Percentiles rank a stretch among this genome's conserved stretches.
These are phyloP conservation scores for Zangia roseola DNA, from an alignment of 768 basidiomycete species.

Conservation along the genomic window DNA sequence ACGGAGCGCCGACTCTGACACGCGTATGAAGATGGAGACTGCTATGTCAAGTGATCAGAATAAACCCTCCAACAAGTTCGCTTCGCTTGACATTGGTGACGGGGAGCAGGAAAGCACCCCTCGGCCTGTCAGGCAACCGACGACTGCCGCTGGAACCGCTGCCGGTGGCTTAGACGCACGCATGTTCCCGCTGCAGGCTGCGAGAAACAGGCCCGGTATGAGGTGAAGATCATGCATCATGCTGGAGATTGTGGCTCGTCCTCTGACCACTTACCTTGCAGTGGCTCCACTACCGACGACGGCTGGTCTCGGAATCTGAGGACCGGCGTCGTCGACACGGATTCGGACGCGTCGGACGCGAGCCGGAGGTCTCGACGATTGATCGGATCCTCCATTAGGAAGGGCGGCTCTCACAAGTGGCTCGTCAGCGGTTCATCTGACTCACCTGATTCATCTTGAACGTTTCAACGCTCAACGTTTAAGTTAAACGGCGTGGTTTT, in stretches of 20 bases:
- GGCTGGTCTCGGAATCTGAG: conserved; percentile 15
- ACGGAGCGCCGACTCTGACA: not conserved
- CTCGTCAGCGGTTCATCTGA: conserved; percentile 8
- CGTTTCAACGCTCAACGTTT: too few relatives aligned
- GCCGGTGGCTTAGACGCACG: not conserved
- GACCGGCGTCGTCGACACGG: conserved; percentile 2
- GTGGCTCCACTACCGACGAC: not conserved
- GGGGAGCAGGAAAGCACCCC: conserved; percentile 24
- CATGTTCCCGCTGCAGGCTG: conserved; percentile 18
- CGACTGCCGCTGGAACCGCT: not conserved
- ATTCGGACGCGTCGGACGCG: conserved; percentile 22
- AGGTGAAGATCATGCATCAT: conserved; percentile 12
- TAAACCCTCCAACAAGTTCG: not conserved
- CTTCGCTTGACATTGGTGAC: conserved; percentile 2
- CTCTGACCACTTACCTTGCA: not conserved
- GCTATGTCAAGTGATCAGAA: not conserved
- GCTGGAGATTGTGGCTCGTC: not conserved
- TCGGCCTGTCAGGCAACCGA: conserved; percentile 15
- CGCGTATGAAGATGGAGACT: not conserved
- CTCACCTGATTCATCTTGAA: conserved; percentile 5
- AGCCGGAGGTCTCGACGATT: conserved; percentile 12
- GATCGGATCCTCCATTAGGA: conserved; percentile 1
- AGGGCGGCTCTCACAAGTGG: conserved; percentile 5
- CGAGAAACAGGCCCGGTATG: conserved; percentile 10
- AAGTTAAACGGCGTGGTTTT: too few relatives aligned